Base-by-base conservation (phyloP, 768 basidiomycete species). In the Xerocomellus amylosporus region DNA sequence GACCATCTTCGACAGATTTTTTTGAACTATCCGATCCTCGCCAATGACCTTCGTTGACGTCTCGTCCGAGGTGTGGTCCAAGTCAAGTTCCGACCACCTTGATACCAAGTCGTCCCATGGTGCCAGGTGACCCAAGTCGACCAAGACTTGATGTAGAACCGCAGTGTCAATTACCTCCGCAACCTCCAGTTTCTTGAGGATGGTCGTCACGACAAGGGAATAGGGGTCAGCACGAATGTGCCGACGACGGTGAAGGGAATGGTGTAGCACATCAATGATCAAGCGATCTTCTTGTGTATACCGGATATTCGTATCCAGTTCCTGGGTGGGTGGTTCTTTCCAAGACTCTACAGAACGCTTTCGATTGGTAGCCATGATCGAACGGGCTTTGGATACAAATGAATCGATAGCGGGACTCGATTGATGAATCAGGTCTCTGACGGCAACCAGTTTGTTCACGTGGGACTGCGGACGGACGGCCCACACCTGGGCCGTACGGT, bases 51-150 rank as follows among this genome's bases (percentile, higher is more conserved):
- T 57, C 67, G 67, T 36, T 71, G 71, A 60, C 67, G 69, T 53
- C 22, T 64, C 61, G 9, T 67, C 60, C 22, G 56, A 57, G 24
- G 28, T 9, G 15, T 56, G 56, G 46, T 72, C 68, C 14, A 67
- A 43, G 13, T 59, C 63, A 10, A 81, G 61, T 17, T 71, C 65
- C 1, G 71, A 71, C 53, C 72, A 69, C 31, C 78, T 66, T 8
- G 75, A 76, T 6, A 73, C 71, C 30, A 82, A 56, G 60, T 93
- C 86, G 59, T 93, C 85, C 95, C 95, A 97, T 2, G 88, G 86
- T 2, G 87, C 78, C 20, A 90, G 65, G 8, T 86, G 79, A 8
- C 96, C 94, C 14, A 96, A 63, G 42, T 90, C 83, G 15, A 83
- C 66, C 34, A 97, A 74, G 20, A 86, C 69, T 53, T 71, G 71